These are phyloP conservation scores for Macrophomina phaseolina DNA, from an alignment of 2,329 filamentous ascomycete species.

Conservation along the genomic window DNA sequence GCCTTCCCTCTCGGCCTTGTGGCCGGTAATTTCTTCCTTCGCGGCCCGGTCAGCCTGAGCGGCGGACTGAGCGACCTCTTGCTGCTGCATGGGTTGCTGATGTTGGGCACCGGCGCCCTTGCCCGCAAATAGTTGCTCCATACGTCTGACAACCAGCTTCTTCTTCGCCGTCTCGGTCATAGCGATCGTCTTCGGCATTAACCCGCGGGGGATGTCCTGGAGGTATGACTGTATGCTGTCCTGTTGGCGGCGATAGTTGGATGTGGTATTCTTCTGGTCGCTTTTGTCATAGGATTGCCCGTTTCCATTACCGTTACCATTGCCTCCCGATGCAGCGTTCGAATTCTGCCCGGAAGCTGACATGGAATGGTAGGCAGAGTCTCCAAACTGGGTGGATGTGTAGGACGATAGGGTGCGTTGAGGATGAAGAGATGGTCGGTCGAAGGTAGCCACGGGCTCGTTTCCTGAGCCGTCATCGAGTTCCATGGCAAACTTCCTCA, in stretches of 20 bases:
- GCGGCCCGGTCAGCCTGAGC: slow-evolving; percentile 53
- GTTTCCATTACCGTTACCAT: slow-evolving; percentile 36
- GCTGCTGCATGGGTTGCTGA: slow-evolving; percentile 59
- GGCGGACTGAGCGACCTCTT: slow-evolving; percentile 63
- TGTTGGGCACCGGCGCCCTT: slow-evolving; percentile 57
- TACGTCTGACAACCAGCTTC: slow-evolving; percentile 73
- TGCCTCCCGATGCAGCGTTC: slow-evolving; percentile 38
- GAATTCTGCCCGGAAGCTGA: slow-evolving; percentile 55
- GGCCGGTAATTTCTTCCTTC: slow-evolving; percentile 46
- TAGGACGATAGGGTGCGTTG: slow-evolving; percentile 56
- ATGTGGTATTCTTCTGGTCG: neutral
- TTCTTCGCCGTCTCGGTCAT: slow-evolving; percentile 78
- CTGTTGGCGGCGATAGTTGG: slow-evolving; percentile 34
- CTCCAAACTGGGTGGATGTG: slow-evolving; percentile 62
- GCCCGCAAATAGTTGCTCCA: slow-evolving; percentile 84
- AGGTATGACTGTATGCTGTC: slow-evolving; percentile 71
- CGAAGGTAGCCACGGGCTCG: slow-evolving; percentile 59
- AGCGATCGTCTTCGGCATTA: slow-evolving; percentile 63
- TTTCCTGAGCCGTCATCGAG: neutral
- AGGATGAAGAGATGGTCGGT: slow-evolving; percentile 35
- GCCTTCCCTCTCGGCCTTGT: slow-evolving; percentile 46
- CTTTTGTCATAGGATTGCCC: neutral
- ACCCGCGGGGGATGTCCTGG: slow-evolving; percentile 72
- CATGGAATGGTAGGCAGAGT: slow-evolving; percentile 69
- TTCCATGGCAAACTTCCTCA: slow-evolving; percentile 68